Conservation (phyloP, 345 rosid species). For the Eucalyptus globulus region DNA sequence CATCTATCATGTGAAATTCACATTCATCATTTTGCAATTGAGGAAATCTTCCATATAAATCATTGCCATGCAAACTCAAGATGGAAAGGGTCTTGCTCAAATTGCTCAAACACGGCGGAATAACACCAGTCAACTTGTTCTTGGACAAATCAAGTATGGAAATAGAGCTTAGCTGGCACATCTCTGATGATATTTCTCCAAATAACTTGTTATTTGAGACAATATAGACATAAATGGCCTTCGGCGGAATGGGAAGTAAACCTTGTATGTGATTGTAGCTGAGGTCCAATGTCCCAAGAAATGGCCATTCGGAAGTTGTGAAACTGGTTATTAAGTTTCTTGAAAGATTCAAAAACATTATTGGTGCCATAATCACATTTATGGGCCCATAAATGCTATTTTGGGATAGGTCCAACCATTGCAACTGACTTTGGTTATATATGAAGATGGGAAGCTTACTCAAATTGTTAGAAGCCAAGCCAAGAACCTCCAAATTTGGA, state of each 20-base stretch:
- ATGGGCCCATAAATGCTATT: conserved; percentile 1
- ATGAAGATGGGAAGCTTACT: conserved; percentile 5
- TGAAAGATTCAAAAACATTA: not conserved
- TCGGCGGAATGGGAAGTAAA: not conserved
- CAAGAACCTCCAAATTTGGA: not conserved
- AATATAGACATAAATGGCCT: not conserved
- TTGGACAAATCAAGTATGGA: not conserved
- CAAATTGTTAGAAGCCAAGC: conserved; percentile 6
- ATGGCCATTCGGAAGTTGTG: not conserved
- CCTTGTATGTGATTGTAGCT: not conserved
- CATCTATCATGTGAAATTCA: not conserved
- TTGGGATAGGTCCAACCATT: not conserved
- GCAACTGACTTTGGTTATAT: not conserved
- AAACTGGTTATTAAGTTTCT: not conserved
- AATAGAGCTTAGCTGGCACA: not conserved
- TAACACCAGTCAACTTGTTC: not conserved
- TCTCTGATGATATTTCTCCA: not conserved
- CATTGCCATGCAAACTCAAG: not conserved
- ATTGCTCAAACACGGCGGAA: not conserved
- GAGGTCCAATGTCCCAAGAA: not conserved
- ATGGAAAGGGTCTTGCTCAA: accelerated
- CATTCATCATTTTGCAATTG: accelerated
- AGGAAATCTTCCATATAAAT: not conserved
- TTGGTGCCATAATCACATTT: not conserved
- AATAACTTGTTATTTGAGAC: not conserved